Percentiles rank a stretch among this genome's conserved stretches.
Evolutionary conservation across 2,329 filamentous ascomycete species (phyloP).

Genomic region (Pleurostoma richardsiae): DNA sequence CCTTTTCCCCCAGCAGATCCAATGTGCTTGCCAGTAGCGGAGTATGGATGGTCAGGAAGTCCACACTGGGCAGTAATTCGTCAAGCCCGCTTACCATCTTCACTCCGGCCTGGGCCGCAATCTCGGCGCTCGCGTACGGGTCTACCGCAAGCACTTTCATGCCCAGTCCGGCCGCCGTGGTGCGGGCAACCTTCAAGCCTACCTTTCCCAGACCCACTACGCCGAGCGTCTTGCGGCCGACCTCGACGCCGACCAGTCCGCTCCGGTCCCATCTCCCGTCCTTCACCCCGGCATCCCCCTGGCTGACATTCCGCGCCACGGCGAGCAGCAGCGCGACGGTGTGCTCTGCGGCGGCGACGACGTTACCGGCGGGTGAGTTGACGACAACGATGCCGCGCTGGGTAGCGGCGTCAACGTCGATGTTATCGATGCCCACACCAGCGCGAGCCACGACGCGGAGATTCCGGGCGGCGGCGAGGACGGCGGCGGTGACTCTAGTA

Average conservation of each 20-base stretch:
- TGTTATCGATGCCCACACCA: slow-evolving; percentile 80
- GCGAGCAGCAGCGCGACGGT: slow-evolving; percentile 71
- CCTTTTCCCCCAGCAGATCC: slow-evolving; percentile 63
- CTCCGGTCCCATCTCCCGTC: slow-evolving; percentile 71
- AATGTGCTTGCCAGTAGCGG: slow-evolving; percentile 73
- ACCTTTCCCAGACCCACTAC: slow-evolving; percentile 82
- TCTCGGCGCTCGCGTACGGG: slow-evolving; percentile 70
- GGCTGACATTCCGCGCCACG: slow-evolving; percentile 67
- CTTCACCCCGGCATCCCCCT: slow-evolving; percentile 65
- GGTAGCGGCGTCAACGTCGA: slow-evolving; percentile 69
- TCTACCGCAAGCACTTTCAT: slow-evolving; percentile 74
- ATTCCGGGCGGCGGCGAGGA: slow-evolving; percentile 61
- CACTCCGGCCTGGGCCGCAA: slow-evolving; percentile 65
- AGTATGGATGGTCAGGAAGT: slow-evolving; percentile 79
- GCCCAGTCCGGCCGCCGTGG: slow-evolving; percentile 67
- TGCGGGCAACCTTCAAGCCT: slow-evolving; percentile 70
- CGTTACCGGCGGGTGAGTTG: slow-evolving; percentile 75
- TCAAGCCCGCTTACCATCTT: slow-evolving; percentile 52
- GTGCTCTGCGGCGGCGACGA: slow-evolving; percentile 74
- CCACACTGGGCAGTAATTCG: slow-evolving; percentile 59
- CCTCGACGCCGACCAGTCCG: slow-evolving; percentile 70
- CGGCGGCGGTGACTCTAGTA: slow-evolving; percentile 68
- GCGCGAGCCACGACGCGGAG: slow-evolving; percentile 76
- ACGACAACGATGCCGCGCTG: slow-evolving; percentile 72
- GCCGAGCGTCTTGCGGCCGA: slow-evolving; percentile 70